A percentile compares a stretch with the other conserved stretches of the same genome.
These are phyloP conservation scores for Medicago ruthenica DNA, from an alignment of 306 rosid species.

Conservation along the genomic window DNA sequence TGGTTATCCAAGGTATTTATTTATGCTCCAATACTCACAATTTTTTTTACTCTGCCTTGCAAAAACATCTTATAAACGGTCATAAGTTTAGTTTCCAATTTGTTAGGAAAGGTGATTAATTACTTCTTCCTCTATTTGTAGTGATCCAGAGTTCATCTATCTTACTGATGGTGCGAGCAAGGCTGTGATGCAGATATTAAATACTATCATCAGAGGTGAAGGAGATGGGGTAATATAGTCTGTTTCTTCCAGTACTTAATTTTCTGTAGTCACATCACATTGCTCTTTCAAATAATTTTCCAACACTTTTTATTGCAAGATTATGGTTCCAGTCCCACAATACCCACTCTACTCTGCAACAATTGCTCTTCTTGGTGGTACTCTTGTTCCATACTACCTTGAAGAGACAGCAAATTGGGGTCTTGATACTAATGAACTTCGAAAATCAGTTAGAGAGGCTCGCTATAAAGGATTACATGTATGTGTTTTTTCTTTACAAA, in stretches of 20 bases:
- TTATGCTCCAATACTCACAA: conserved; percentile 14
- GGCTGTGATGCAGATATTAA: conserved; percentile 97
- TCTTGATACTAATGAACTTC: conserved; percentile 81
- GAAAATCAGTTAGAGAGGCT: conserved; percentile 70
- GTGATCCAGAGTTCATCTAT: conserved; percentile 91
- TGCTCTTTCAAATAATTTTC: conserved; percentile 34
- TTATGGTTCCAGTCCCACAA: conserved; percentile 99
- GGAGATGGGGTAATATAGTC: conserved; percentile 86
- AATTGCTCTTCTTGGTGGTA: conserved; percentile 82
- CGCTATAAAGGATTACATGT: conserved; percentile 85
- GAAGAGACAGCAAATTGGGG: conserved; percentile 99
- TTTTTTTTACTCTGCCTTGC: not conserved
- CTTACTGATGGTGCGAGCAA: conserved; percentile 99
- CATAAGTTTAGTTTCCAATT: conserved; percentile 41
- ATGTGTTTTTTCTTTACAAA: conserved; percentile 43
- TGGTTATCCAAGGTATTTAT: conserved; percentile 89
- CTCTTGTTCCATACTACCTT: conserved; percentile 97
- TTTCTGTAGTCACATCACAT: conserved; percentile 9
- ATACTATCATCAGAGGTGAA: conserved; percentile 78
- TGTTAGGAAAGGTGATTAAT: conserved; percentile 38
- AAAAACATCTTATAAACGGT: conserved; percentile 9
- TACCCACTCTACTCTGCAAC: conserved; percentile 99
- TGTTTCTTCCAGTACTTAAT: conserved; percentile 4
- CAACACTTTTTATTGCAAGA: conserved; percentile 52
- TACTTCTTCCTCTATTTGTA: conserved; percentile 54